Conservation (phyloP, 106 monocot species). For the Narthecium ossifragum region DNA sequence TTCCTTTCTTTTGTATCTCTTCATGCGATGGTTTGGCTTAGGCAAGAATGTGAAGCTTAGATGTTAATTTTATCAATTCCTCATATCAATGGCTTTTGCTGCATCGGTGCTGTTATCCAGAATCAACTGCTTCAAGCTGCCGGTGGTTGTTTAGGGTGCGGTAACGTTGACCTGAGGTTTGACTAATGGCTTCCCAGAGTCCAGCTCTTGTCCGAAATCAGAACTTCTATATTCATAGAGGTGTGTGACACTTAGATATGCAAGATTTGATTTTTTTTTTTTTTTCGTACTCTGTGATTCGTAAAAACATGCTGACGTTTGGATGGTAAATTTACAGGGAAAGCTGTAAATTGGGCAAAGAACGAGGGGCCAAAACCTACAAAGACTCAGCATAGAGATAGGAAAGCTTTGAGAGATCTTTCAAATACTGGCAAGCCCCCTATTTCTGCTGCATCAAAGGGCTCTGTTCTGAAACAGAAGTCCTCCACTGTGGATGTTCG, state of each 20-base stretch:
- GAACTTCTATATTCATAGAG: slow-evolving; percentile 19
- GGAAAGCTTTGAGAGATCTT: slow-evolving; percentile 49
- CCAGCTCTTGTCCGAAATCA: slow-evolving; percentile 22
- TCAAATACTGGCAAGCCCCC: slow-evolving; percentile 32
- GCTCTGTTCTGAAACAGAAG: slow-evolving; percentile 22
- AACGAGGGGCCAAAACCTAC: slow-evolving; percentile 16
- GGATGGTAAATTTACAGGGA: slow-evolving; percentile 15
- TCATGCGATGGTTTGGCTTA: no score
- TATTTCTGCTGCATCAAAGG: slow-evolving; percentile 4
- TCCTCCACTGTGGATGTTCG: neutral
- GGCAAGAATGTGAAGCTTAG: no score
- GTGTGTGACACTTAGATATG: slow-evolving; percentile 1
- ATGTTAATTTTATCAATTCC: no score
- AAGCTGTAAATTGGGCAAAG: slow-evolving; percentile 27
- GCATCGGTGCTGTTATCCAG: no score
- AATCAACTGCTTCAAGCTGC: no score
- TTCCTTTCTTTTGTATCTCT: no score
- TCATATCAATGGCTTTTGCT: no score
- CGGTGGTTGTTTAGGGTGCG: no score
- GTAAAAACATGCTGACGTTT: neutral
- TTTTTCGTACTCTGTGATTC: neutral
- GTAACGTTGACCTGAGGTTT: no score
- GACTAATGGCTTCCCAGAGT: slow-evolving; percentile 13
- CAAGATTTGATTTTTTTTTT: neutral
- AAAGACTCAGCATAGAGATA: slow-evolving; percentile 17